These are phyloP conservation scores for Cladosporium austrohemisphaericum DNA, from an alignment of 2,329 filamentous ascomycete genomes.

Conservation along the genomic window DNA sequence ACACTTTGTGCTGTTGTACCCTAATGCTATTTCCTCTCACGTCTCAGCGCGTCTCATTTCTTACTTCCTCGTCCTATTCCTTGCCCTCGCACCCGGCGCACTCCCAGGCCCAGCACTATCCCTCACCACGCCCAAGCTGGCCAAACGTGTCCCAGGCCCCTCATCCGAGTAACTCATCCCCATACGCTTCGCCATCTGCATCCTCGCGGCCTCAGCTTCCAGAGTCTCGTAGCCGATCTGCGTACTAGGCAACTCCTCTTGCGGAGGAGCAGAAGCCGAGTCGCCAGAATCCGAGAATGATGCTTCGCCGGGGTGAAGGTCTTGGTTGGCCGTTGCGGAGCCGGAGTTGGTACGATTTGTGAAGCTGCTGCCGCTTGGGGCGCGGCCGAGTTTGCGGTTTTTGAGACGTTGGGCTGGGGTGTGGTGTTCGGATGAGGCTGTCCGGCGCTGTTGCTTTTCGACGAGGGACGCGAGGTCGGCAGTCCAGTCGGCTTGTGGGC, in stretches of 20 bases:
- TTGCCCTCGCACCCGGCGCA: slow-evolving; percentile 17
- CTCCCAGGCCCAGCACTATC: slow-evolving; percentile 23
- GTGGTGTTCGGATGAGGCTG: not conserved
- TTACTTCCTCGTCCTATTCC: slow-evolving; percentile 15
- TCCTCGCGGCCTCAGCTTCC: slow-evolving; percentile 29
- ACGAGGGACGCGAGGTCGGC: slow-evolving; percentile 9
- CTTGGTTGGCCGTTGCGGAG: not conserved
- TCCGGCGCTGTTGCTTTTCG: slow-evolving; percentile 10
- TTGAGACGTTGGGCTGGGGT: slow-evolving; percentile 23
- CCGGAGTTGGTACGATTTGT: slow-evolving; percentile 6
- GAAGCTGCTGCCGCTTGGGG: slow-evolving; percentile 23
- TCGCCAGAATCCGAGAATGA: slow-evolving; percentile 5
- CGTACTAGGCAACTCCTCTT: slow-evolving; percentile 26
- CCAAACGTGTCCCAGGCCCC: slow-evolving; percentile 22
- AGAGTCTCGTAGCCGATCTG: slow-evolving; percentile 35
- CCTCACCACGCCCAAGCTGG: slow-evolving; percentile 30
- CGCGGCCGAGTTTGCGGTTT: slow-evolving; percentile 29
- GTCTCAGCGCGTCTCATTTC: too few relatives aligned
- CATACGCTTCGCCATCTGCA: slow-evolving; percentile 32
- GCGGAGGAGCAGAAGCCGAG: not conserved
- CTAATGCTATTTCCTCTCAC: not conserved
- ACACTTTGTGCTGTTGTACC: slow-evolving; percentile 8
- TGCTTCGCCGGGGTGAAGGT: not conserved
- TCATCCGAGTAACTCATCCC: slow-evolving; percentile 28
- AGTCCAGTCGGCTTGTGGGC: slow-evolving; percentile 1